A percentile compares a stretch with the other conserved stretches of the same genome.
Evolutionary conservation across 805 yeast species (phyloP).

Genomic region (Ascoidea rubescens): DNA sequence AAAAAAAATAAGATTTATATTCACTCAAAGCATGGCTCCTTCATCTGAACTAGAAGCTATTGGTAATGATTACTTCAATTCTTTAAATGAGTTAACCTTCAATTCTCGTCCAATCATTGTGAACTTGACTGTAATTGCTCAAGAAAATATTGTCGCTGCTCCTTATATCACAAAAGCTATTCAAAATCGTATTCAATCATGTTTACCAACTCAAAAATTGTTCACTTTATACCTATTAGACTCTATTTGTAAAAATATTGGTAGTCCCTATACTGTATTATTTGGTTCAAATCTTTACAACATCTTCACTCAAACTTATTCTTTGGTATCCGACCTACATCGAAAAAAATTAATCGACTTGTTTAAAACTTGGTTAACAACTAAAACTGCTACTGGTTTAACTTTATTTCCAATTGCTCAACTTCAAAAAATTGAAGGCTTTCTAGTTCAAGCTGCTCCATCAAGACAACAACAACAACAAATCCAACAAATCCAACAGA

Average conservation of each 20-base stretch:
- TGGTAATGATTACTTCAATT: slow-evolving; percentile 50
- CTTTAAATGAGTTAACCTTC: slow-evolving; percentile 66
- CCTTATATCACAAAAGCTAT: slow-evolving; percentile 65
- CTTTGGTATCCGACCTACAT: slow-evolving; percentile 63
- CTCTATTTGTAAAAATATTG: slow-evolving; percentile 83
- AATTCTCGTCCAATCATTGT: slow-evolving; percentile 86
- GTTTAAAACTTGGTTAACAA: slow-evolving; percentile 78
- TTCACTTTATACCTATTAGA: slow-evolving; percentile 77
- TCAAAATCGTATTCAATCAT: slow-evolving; percentile 56
- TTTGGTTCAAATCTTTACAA: slow-evolving; percentile 59
- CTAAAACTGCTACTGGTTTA: slow-evolving; percentile 44
- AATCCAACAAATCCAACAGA: slow-evolving; percentile 12
- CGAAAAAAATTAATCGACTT: slow-evolving; percentile 62
- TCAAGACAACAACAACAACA: slow-evolving; percentile 15
- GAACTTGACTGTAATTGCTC: slow-evolving; percentile 72
- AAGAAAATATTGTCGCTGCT: slow-evolving; percentile 69
- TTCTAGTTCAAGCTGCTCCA: slow-evolving; percentile 44
- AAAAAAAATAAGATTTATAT: neutral
- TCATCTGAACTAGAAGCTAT: slow-evolving; percentile 14
- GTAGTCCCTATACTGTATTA: slow-evolving; percentile 75
- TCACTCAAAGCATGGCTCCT: slow-evolving; percentile 5
- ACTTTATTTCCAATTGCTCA: slow-evolving; percentile 65
- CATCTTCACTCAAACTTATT: slow-evolving; percentile 62
- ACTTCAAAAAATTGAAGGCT: slow-evolving; percentile 58
- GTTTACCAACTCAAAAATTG: slow-evolving; percentile 74